Conservation (phyloP, 1,284 basidiomycete genomes). For the Apiotrichum gracile region DNA sequence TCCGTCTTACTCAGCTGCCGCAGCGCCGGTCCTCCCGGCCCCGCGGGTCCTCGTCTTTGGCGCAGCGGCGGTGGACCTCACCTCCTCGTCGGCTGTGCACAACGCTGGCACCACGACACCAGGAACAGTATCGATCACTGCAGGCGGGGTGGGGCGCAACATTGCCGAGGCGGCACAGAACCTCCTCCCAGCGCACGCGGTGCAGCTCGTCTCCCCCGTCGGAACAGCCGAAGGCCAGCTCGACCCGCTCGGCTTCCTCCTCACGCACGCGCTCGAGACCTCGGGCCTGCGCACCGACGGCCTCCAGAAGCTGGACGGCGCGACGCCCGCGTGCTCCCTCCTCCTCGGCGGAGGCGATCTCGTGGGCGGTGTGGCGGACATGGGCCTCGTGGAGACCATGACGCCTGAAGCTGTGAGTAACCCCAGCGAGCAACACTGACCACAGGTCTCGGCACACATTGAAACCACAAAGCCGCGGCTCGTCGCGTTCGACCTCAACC, state of each 20-base stretch:
- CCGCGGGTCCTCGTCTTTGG: conserved; percentile 63
- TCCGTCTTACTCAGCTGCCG: not conserved
- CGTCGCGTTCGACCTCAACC: conserved; percentile 78
- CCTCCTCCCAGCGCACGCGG: conserved; percentile 26
- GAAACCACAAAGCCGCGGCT: too few species aligned
- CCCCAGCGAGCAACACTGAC: not conserved
- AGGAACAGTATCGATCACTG: conserved; percentile 63
- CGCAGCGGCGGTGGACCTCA: conserved; percentile 79
- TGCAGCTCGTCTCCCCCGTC: conserved; percentile 49
- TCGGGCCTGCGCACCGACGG: conserved; percentile 79
- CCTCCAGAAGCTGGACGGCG: conserved; percentile 49
- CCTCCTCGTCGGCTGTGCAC: conserved; percentile 50
- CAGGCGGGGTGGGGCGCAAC: conserved; percentile 92
- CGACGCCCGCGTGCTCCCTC: conserved; percentile 78
- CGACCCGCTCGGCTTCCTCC: conserved; percentile 64
- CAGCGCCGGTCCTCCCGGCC: conserved; percentile 12
- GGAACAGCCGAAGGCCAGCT: conserved; percentile 44
- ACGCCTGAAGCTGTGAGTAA: conserved; percentile 51
- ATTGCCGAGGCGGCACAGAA: conserved; percentile 73
- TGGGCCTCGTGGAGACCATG: conserved; percentile 64
- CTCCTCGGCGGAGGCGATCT: conserved; percentile 72
- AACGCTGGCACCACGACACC: conserved; percentile 62
- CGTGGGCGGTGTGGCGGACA: conserved; percentile 82
- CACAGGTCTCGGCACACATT: conserved; percentile 41
- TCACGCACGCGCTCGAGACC: conserved; percentile 55